Evolutionary conservation across 2,329 filamentous ascomycete genomes (phyloP).

Genomic region (Magnaporthales sp.): DNA sequence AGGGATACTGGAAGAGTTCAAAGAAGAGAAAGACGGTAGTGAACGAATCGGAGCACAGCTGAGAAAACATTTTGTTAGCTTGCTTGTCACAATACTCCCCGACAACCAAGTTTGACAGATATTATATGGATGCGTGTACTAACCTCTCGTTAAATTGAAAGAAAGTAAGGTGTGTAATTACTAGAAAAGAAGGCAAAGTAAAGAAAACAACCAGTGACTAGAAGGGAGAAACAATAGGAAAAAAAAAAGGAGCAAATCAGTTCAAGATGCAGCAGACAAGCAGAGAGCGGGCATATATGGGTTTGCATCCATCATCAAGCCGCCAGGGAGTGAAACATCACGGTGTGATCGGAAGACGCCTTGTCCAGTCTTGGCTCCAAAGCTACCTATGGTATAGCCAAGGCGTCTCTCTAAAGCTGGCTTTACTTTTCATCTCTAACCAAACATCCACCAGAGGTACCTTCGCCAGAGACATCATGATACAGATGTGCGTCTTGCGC

Average conservation of each 20-base stretch:
- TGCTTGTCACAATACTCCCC: neutral
- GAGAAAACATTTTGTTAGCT: neutral
- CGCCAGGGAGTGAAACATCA: neutral
- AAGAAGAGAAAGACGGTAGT: neutral
- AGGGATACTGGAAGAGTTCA: neutral
- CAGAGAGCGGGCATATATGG: neutral
- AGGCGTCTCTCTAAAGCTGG: neutral
- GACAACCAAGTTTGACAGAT: neutral
- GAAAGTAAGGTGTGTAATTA: neutral
- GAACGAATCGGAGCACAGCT: slow-evolving; percentile 6
- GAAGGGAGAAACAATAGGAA: too few relatives aligned
- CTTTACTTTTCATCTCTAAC: neutral
- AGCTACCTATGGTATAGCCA: neutral
- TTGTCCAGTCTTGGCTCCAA: neutral
- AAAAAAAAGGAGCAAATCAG: neutral
- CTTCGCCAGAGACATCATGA: neutral
- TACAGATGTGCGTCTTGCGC: neutral
- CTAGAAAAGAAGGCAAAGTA: neutral
- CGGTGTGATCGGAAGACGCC: neutral
- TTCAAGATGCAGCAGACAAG: neutral
- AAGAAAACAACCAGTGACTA: too few relatives aligned
- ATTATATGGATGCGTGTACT: neutral
- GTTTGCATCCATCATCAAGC: neutral
- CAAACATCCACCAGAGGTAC: neutral
- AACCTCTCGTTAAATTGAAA: neutral